Evolutionary conservation across 441 rosid genomes (phyloP), one percentile per base, ranked within the genome.

Genomic region (Francoa sonchifolia): DNA sequence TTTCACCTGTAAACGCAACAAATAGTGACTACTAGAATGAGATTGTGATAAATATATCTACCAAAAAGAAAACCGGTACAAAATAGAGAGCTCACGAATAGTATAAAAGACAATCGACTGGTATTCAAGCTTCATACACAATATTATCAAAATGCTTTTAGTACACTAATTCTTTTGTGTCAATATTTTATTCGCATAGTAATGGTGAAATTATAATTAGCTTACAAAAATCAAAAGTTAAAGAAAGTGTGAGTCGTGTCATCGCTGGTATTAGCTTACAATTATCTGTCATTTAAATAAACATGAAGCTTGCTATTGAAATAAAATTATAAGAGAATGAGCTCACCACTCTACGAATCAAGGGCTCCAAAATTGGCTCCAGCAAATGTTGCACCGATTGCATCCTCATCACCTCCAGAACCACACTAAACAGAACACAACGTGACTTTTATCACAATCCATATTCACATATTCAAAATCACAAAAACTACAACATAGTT

Each of bases 261-360:
- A n/a, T n/a, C n/a, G n/a, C n/a, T n/a, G n/a, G n/a, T n/a, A n/a
- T n/a, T n/a, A n/a, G n/a, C n/a, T n/a, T n/a, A n/a, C n/a, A n/a
- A n/a, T n/a, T n/a, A n/a, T n/a, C n/a, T n/a, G n/a, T n/a, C n/a
- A n/a, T n/a, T 35, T 35, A 15, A 16, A 20, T 10, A 17, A 3
- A 1, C 3, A 1, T 3, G 8, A 15, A 16, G 1, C 19, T 35
- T 8, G n/a, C n/a, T 25, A 30, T 14, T 13, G 17, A 34, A 25
- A 39, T 31, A 15, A 21, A 37, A 11, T 26, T 30, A 5, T 39
- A 22, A 55, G 31, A 11, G 31, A 50, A 19, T 32, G 44, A 23
- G 55, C 85, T 4, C 72, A 85, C 94, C 94, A 89, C 98, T 59
- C 75, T 72, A 31, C 98, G 94, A 45, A 89, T 76, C 63, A 89